Evolutionary conservation across 306 rosid genomes (phyloP).

Genomic region (Oxytropis ochrocephala): DNA sequence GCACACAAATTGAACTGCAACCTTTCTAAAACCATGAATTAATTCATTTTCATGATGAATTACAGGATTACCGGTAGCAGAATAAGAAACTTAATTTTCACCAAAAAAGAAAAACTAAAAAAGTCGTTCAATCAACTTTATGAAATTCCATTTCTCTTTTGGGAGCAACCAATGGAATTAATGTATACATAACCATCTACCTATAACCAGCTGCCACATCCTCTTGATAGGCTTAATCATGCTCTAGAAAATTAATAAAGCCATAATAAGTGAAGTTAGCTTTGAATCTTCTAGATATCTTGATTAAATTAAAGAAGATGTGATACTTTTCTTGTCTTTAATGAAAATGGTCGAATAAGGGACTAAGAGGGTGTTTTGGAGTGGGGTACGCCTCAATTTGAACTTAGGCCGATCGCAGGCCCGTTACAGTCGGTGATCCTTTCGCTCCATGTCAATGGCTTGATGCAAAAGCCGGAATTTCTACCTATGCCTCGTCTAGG

Average conservation of each 20-base stretch:
- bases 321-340: no score
- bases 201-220: conserved; percentile 1
- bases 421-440: no score
- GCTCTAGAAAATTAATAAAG: conserved; percentile 10
- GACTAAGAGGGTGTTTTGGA: no score
- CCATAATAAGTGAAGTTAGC: conserved; percentile 10
- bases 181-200: conserved; percentile 11
- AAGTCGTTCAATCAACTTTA: conserved; percentile 26
- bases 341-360: no score
- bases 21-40: no score
- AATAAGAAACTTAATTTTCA: neutral
- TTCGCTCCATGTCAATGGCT: no score
- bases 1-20: no score
- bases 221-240: conserved; percentile 16
- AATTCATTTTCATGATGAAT: neutral
- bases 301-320: neutral
- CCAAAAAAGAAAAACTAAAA: neutral
- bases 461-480: neutral
- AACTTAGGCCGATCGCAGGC: no score
- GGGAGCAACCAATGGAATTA: neutral
- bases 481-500: neutral
- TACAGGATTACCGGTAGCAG: conserved; percentile 2
- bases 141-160: conserved; percentile 4
- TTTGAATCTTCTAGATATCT: neutral
- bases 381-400: no score